phyloP scores from a whole-genome alignment of 2,329 filamentous ascomycete genomes.

The Calonectria honghensis region DNA sequence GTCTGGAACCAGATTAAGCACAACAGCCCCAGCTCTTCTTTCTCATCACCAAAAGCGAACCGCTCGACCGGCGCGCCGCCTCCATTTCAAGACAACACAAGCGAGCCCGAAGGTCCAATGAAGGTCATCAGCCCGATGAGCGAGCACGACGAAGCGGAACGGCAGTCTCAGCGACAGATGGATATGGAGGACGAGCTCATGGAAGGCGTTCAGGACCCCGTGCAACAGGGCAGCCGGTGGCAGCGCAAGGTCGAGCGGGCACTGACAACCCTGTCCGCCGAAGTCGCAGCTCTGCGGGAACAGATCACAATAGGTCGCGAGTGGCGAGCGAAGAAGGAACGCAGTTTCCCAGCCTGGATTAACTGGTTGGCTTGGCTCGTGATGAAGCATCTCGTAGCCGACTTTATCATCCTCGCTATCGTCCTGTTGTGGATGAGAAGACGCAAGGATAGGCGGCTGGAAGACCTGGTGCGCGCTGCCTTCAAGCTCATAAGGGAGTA shows the following conservation, averaged over 20 bases:
- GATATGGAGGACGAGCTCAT: slow-evolving; percentile 66
- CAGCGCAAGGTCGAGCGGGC: slow-evolving; percentile 88
- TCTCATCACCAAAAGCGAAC: slow-evolving; percentile 72
- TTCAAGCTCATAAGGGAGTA: slow-evolving; percentile 76
- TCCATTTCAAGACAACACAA: slow-evolving; percentile 68
- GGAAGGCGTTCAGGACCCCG: slow-evolving; percentile 58
- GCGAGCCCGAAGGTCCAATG: slow-evolving; percentile 74
- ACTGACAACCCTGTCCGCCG: slow-evolving; percentile 91
- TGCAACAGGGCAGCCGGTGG: slow-evolving; percentile 76
- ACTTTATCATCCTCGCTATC: slow-evolving; percentile 79
- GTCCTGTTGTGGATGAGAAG: slow-evolving; percentile 83
- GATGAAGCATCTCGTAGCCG: slow-evolving; percentile 83
- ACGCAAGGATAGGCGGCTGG: slow-evolving; percentile 81
- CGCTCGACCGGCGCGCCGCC: slow-evolving; percentile 58
- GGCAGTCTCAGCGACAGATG: slow-evolving; percentile 69
- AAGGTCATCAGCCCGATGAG: slow-evolving; percentile 90
- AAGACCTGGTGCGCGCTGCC: slow-evolving; percentile 82
- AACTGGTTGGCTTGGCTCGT: slow-evolving; percentile 81
- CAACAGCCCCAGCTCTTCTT: slow-evolving; percentile 81
- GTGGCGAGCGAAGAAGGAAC: slow-evolving; percentile 79
- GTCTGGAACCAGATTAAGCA: slow-evolving; percentile 99
- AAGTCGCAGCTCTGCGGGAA: slow-evolving; percentile 93
- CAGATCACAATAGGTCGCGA: slow-evolving; percentile 88
- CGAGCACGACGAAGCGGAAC: slow-evolving; percentile 83
- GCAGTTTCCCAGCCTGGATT: slow-evolving; percentile 81